A percentile compares a stretch with the other conserved stretches of the same genome.
Conservation (phyloP, 1,139 yeast species). For the Candida sanyaensis region DNA sequence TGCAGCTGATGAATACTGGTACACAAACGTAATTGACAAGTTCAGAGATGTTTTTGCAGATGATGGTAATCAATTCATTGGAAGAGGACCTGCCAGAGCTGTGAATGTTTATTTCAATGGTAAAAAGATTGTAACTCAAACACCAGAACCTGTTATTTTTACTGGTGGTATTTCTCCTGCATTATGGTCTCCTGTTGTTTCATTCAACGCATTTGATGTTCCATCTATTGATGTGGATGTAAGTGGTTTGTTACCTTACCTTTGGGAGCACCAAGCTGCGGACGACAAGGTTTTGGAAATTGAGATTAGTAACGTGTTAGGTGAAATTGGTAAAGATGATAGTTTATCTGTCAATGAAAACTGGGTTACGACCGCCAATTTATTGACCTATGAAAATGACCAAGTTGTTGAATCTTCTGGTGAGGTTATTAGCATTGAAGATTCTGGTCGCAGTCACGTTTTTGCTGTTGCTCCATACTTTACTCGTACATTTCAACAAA, state of each 20-base stretch:
- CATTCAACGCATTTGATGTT: constrained; percentile 71
- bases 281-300: constrained; percentile 36
- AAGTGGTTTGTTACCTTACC: constrained; percentile 62
- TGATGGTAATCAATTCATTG: constrained; percentile 41
- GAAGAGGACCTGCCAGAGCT: constrained; percentile 66
- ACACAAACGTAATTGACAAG: constrained; percentile 60
- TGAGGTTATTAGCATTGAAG: constrained; percentile 24
- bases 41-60: constrained; percentile 37
- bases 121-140: constrained; percentile 45
- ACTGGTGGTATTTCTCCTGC: constrained; percentile 82
- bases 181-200: constrained; percentile 78
- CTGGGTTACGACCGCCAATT: constrained; percentile 70
- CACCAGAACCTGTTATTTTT: constrained; percentile 65
- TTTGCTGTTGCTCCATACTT: constrained; percentile 31
- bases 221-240: constrained; percentile 66
- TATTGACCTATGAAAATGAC: constrained; percentile 60
- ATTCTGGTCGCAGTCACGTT: constrained; percentile 19
- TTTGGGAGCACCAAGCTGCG: constrained; percentile 47
- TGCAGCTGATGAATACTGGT: constrained; percentile 85
- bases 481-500: constrained; percentile 36
- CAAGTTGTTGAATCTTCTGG: constrained; percentile 44
- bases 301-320: constrained; percentile 60
- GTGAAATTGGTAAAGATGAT: constrained; percentile 28
- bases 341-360: constrained; percentile 49
- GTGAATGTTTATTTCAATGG: constrained; percentile 55